Base-by-base conservation (phyloP, 1,284 basidiomycete genomes). In the Testicularia cyperi region DNA sequence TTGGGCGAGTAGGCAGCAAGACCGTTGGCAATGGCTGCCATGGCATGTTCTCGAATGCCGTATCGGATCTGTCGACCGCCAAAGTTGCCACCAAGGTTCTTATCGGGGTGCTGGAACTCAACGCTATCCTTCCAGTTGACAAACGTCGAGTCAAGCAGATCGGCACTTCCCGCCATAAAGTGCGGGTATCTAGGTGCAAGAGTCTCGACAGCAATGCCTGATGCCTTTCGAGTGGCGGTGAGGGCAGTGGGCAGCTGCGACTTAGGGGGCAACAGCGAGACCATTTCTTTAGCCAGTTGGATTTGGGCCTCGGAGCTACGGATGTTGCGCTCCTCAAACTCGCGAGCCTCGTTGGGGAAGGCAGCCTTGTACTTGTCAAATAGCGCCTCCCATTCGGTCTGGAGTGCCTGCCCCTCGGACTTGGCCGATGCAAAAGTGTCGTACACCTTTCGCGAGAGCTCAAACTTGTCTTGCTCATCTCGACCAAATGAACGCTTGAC, bases 1-100 rank as follows among this genome's bases (percentile, higher is more conserved):
- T 92, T 53, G 84, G 88, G 57, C 86, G 84, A 79, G 78, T 92
- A 92, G 13, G 88, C 90, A 57, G 81, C 78, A 57, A 92, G 78
- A 78, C 90, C 90, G 78, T 92, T 92, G 70, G 86, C 88, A 73
- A 95, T 90, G 51, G 91, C 92, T 70, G 87, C 88, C 91, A 95
- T 95, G 68, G 82, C 92, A 78, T 95, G 91, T 79, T 95, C 91
- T 79, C 91, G 88, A 46, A 95, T 90, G 84, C 91, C 91, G 80
- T 88, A 95, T 45, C 90, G 88, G 77, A 95, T 85, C 79, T 95
- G 94, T 36, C 86, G 88, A 10, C 77, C 77, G 48, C 91, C 92
- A 51, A 83, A 79, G 79, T 90, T 94, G 60, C 79, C 82, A 55
- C 91, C 91, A 39, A 94, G 83, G 26, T 88, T 90, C 78, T 83